Evolutionary conservation across 805 yeast species (phyloP).

Genomic region (Metschnikowia orientalis): DNA sequence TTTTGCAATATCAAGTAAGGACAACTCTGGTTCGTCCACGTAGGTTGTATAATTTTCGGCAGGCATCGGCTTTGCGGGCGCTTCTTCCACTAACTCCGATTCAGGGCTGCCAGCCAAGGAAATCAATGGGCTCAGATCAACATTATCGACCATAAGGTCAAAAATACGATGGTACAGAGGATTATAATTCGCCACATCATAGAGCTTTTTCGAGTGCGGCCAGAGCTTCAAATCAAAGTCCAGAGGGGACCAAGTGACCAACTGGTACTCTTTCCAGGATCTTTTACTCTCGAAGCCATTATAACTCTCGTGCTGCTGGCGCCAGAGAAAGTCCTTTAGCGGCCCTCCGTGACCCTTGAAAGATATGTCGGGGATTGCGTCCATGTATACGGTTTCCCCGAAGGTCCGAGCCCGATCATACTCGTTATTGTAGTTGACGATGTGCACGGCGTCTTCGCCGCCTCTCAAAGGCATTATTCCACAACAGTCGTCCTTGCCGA

Average conservation of each 20-base stretch:
- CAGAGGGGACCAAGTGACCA: conserved; percentile 85
- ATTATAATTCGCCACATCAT: conserved; percentile 34
- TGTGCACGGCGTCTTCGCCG: conserved; percentile 61
- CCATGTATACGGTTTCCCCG: conserved; percentile 24
- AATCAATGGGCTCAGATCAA: conserved; percentile 4
- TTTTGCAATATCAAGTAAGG: conserved; percentile 29
- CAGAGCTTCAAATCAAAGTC: conserved; percentile 82
- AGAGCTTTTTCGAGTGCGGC: conserved; percentile 50
- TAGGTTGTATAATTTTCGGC: conserved; percentile 29
- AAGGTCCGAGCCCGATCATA: conserved; percentile 24
- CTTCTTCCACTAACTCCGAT: conserved; percentile 9
- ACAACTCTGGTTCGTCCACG: conserved; percentile 34
- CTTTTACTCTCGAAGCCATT: conserved; percentile 45
- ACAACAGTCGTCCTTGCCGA: conserved; percentile 69
- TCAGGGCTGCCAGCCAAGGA: conserved; percentile 8
- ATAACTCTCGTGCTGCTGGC: conserved; percentile 43
- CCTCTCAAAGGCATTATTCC: conserved; percentile 90
- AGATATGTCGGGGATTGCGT: conserved; percentile 30
- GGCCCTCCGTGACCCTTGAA: conserved; percentile 83
- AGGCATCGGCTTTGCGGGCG: neutral
- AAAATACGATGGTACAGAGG: conserved; percentile 30
- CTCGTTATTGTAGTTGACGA: conserved; percentile 45
- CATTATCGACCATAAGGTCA: conserved; percentile 4
- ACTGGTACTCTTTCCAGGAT: conserved; percentile 79
- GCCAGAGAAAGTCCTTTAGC: conserved; percentile 85